These are phyloP conservation scores for Pleurotus tuber-regium DNA, from an alignment of 768 basidiomycete species.

Conservation along the genomic window DNA sequence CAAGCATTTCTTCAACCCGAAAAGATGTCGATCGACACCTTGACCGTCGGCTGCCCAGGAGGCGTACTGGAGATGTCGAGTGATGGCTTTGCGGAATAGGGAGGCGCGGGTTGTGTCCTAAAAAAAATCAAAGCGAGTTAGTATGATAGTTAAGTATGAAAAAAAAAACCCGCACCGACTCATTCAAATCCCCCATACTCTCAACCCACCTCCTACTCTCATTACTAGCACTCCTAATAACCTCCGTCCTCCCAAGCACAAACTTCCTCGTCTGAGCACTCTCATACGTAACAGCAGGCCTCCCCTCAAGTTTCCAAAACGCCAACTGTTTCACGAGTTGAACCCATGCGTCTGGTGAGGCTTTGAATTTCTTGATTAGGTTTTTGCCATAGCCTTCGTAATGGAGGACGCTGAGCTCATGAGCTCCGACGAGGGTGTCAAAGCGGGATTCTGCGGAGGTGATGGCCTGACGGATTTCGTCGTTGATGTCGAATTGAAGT, in stretches of 20 bases:
- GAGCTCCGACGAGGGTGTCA: constrained; percentile 69
- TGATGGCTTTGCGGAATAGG: constrained; percentile 73
- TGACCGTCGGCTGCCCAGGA: constrained; percentile 91
- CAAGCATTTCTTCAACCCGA: constrained; percentile 85
- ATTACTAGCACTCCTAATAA: constrained; percentile 80
- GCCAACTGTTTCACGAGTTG: constrained; percentile 97
- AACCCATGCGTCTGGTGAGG: constrained; percentile 92
- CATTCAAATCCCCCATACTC: constrained; percentile 87
- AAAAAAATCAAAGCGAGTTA: too few species aligned
- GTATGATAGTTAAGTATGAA: too few species aligned
- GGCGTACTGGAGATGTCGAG: constrained; percentile 85
- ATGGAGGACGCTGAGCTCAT: constrained; percentile 82
- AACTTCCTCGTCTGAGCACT: constrained; percentile 92
- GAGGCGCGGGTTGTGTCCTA: constrained; percentile 44
- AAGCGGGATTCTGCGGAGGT: constrained; percentile 60
- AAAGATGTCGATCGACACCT: constrained; percentile 94
- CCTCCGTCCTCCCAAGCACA: constrained; percentile 90
- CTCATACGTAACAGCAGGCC: constrained; percentile 88
- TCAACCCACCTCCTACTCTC: constrained; percentile 86
- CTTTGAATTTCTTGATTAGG: constrained; percentile 76
- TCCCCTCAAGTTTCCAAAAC: constrained; percentile 78
- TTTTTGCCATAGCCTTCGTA: constrained; percentile 90
- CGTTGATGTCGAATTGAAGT: constrained; percentile 68
- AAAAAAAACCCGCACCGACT: too few species aligned
- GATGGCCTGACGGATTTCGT: constrained; percentile 8